Evolutionary conservation across 768 basidiomycete genomes (phyloP).

Genomic region (Xanthoconium stramineum): DNA sequence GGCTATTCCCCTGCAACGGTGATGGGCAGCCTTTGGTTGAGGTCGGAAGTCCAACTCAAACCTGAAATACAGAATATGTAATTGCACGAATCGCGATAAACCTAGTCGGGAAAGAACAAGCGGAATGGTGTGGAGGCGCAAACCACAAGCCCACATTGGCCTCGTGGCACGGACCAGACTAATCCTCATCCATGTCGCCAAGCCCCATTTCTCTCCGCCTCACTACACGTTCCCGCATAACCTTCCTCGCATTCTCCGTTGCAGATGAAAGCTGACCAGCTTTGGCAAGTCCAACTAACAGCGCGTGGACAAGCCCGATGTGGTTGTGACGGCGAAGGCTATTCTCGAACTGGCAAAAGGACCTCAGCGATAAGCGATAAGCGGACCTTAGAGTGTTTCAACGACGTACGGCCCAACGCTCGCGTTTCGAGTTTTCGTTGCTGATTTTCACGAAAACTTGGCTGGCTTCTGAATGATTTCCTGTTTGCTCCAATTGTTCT

Average conservation of each 20-base stretch:
- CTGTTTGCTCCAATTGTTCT: constrained; percentile 41
- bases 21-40: background rate
- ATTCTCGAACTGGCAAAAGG: constrained; percentile 72
- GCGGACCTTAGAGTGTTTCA: background rate
- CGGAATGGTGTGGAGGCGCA: constrained; percentile 1
- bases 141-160: background rate
- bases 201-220: constrained; percentile 40
- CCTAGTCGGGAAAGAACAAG: background rate
- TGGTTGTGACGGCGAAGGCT: constrained; percentile 84
- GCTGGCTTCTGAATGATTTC: constrained; percentile 42
- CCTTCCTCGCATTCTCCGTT: constrained; percentile 41
- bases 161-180: constrained; percentile 7
- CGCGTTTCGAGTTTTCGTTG: constrained; percentile 70
- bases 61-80: background rate
- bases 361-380: background rate
- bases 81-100: background rate
- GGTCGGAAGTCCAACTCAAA: constrained; percentile 7
- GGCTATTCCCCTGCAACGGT: constrained; percentile 6
- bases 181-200: constrained; percentile 43
- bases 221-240: constrained; percentile 42
- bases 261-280: constrained; percentile 57
- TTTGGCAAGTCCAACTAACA: constrained; percentile 72
- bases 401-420: constrained; percentile 74
- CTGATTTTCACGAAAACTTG: constrained; percentile 56
- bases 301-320: constrained; percentile 72